Evolutionary conservation across 768 basidiomycete species (phyloP), one percentile per base, ranked within the genome.

Genomic region (Mycena sanguinolenta): DNA sequence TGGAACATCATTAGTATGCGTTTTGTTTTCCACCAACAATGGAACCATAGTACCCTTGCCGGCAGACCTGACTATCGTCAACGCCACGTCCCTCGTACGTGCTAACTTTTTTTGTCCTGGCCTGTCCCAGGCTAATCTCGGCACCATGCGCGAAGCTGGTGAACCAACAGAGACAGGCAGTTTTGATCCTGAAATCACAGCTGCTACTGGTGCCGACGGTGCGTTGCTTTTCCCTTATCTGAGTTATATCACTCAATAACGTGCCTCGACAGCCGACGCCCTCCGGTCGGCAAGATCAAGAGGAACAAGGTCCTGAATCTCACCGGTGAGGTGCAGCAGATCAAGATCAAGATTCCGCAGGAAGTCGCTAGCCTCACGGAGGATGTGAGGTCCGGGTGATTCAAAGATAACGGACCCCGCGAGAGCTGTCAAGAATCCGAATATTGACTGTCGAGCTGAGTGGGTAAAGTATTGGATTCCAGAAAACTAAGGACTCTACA

Each of bases 271-370:
- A 80, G 82, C 82, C 39, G 76, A 65, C 44, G 83, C 81, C 4
- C 80, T 84, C 42, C 72, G 61, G 75, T 75, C 65, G 83, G 83
- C 34, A 84, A 83, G 79, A 83, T 80, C 70, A 80, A 84, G 82
- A n/a, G n/a, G n/a, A 84, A 84, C 80, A 84, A 84, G 77, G 83
- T 84, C 23, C 73, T 84, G 30, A 84, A 84, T 75, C 77, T 84
- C 62, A 82, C 82, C 60, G 83, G 79, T 23, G 77, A 79, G 62
- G 75, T 78, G 28, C 81, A 82, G 72, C 77, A 72, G 46, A 67
- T 80, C 34, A 77, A 80, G 71, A 82, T 82, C 75, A 78, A 75
- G 80, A 78, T 83, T 63, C 82, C 82, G 16, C 76, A 81, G 64
- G 82, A 81, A 2, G 54, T 77, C 62, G 83, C 83, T 10, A 67